phyloP scores from a whole-genome alignment of 139 green algal species.

The Chlamydomonas sp. region DNA sequence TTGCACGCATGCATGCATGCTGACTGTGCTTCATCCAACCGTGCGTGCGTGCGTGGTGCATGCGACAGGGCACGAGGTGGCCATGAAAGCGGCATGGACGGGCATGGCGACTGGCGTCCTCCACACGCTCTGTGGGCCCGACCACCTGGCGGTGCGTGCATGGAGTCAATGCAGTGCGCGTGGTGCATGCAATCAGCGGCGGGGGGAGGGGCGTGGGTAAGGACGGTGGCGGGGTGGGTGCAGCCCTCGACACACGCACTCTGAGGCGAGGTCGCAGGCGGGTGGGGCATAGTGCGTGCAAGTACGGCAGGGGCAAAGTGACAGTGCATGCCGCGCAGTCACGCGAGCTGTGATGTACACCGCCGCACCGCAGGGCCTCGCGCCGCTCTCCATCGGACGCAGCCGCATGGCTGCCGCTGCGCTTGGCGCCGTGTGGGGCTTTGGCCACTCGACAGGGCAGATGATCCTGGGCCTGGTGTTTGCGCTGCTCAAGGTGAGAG shows the following conservation, averaged over 20 bases:
- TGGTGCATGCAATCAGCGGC: neutral
- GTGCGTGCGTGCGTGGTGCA: no score
- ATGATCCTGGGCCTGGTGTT: constrained; percentile 91
- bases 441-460: constrained; percentile 93
- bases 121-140: constrained; percentile 91
- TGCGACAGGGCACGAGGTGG: constrained; percentile 13
- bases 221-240: neutral
- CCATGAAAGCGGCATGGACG: constrained; percentile 58
- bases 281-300: no score
- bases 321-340: neutral
- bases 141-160: constrained; percentile 83
- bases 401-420: constrained; percentile 57
- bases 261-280: no score
- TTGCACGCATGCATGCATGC: no score
- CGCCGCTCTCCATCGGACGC: constrained; percentile 89
- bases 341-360: neutral
- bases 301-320: no score
- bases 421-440: constrained; percentile 94
- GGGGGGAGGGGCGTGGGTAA: neutral
- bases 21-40: neutral
- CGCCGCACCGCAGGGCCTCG: constrained; percentile 63
- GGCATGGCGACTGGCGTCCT: constrained; percentile 88
- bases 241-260: no score
- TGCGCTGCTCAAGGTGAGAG: constrained; percentile 68
- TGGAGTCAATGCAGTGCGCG: neutral